Base-by-base conservation (phyloP, 148 eudicot genomes). In the Rhododendron williamsianum region DNA sequence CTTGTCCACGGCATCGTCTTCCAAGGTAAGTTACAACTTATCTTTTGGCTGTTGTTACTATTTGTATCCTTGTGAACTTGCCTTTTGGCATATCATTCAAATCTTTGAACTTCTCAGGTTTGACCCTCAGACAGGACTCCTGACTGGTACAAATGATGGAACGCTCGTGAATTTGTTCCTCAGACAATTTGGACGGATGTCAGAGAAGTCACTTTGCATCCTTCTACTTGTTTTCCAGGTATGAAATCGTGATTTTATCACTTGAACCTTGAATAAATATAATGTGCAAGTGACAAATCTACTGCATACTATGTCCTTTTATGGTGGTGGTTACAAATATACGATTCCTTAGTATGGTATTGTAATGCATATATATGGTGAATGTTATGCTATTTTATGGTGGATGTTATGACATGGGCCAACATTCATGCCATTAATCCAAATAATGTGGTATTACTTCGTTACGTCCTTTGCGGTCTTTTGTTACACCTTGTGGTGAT, bases 61-160 rank as follows among this genome's bases (percentile, higher is more conserved):
- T 58, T 58, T 58, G 80, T 36, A 74, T 67, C 35, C 10, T 48
- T 6, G 30, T 3, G 35, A 80, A 18, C 56, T 56, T 56, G n/a
- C 65, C 65, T 58, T 16, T 58, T 19, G 65, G n/a, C 65, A 19
- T 58, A 58, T 58, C 25, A 58, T 58, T 21, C 65, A 58, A 58
- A 27, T 78, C 78, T 10, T 46, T 46, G 33, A 45, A 78, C 33
- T 27, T 78, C n/a, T 78, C 92, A 96, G 99, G 89, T 95, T 92
- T 84, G 98, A 95, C 87, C 99, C 99, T 84, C 89, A 94, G 88
- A 92, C 96, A 77, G 99, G 99, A 82, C 92, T 97, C 41, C 80
- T 97, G 38, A 97, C 98, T 18, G 99, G 99, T 78, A 97, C 99
- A 87, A 92, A 94, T 48, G 98, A 97, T 84, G 99, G 98, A 52